These are phyloP conservation scores for Neonectria coccinea DNA, from an alignment of 2,329 filamentous ascomycete species.

Conservation along the genomic window DNA sequence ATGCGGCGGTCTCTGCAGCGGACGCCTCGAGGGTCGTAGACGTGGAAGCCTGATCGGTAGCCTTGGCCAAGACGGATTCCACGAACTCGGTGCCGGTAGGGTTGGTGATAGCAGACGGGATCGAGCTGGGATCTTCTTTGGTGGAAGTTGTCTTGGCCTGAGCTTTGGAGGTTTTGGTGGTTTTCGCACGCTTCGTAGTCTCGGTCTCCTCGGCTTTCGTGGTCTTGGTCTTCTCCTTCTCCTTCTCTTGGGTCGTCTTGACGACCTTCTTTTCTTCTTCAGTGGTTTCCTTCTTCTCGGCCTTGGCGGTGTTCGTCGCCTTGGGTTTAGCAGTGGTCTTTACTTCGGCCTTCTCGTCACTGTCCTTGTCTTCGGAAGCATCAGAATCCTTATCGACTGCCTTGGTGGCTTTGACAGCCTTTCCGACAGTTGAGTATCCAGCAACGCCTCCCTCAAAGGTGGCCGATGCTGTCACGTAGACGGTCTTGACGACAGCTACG, in stretches of 20 bases:
- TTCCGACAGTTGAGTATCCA: constrained; percentile 55
- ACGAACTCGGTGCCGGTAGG: constrained; percentile 44
- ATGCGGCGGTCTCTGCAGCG: constrained; percentile 31
- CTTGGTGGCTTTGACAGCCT: constrained; percentile 33
- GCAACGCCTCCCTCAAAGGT: constrained; percentile 58
- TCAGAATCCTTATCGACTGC: constrained; percentile 19
- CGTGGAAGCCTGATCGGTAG: constrained; percentile 40
- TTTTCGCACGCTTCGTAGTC: constrained; percentile 23
- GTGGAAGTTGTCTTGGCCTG: constrained; percentile 33
- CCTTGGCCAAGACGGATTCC: constrained; percentile 48
- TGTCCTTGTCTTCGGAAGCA: neutral
- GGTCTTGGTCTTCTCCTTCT: constrained; percentile 28
- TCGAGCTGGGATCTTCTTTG: constrained; percentile 33
- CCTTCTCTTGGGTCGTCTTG: constrained; percentile 31
- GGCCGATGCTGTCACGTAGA: constrained; percentile 56
- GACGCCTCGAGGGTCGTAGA: constrained; percentile 26
- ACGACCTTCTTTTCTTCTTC: constrained; percentile 31
- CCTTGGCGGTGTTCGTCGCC: constrained; percentile 29
- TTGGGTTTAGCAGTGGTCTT: constrained; percentile 17
- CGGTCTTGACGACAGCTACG: constrained; percentile 50
- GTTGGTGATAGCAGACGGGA: constrained; percentile 46
- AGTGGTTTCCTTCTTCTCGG: constrained; percentile 34
- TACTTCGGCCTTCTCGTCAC: constrained; percentile 7
- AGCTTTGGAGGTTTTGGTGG: constrained; percentile 38
- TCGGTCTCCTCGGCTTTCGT: constrained; percentile 22